Percentiles rank a stretch among this genome's conserved stretches.
Evolutionary conservation across 331 rosid genomes (phyloP).

Genomic region (Prunus yedoensis): DNA sequence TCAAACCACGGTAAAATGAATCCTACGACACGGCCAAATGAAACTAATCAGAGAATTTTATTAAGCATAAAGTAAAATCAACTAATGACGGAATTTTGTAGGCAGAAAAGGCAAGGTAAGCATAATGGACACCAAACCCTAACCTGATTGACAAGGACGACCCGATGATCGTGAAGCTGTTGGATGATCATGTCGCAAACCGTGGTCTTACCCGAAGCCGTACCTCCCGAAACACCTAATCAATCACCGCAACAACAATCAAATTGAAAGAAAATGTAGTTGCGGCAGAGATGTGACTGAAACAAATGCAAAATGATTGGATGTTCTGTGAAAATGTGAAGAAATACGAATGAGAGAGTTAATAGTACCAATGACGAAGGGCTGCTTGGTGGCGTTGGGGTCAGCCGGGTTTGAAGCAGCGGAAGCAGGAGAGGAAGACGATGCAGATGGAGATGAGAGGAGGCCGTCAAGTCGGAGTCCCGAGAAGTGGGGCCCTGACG

Average conservation of each 20-base stretch:
- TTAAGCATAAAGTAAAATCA: neutral
- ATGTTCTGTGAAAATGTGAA: neutral
- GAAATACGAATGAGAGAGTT: neutral
- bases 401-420: constrained; percentile 46
- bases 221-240: constrained; percentile 96
- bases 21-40: constrained; percentile 36
- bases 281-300: neutral
- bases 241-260: constrained; percentile 12
- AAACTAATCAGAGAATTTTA: neutral
- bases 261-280: neutral
- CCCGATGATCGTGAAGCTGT: constrained; percentile 97
- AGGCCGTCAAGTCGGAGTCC: constrained; percentile 75
- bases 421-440: constrained; percentile 40
- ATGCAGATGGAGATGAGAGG: constrained; percentile 42
- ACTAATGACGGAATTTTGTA: neutral
- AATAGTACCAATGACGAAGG: constrained; percentile 75
- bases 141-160: constrained; percentile 94
- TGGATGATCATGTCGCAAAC: constrained; percentile 98
- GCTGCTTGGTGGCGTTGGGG: constrained; percentile 52
- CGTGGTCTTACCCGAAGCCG: constrained; percentile 97
- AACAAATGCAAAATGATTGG: neutral
- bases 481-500: constrained; percentile 88
- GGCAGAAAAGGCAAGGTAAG: neutral
- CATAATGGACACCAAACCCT: neutral
- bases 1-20: constrained; percentile 92